Evolutionary conservation across 345 rosid genomes (phyloP).

Genomic region (Eutrema japonicum): DNA sequence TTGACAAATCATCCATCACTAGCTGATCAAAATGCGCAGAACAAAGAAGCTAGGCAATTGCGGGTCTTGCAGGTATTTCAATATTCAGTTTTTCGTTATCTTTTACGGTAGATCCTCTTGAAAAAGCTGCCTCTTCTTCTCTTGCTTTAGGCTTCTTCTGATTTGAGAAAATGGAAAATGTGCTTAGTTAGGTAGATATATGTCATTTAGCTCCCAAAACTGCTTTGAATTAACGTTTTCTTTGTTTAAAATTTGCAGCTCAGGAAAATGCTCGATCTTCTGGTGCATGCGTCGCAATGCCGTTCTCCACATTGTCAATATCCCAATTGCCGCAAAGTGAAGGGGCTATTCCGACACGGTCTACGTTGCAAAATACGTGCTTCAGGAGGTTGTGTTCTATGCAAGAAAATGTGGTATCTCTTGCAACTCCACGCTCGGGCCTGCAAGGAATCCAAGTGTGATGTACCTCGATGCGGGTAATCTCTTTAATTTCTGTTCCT

Average conservation of each 20-base stretch:
- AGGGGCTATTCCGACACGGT: slow-evolving; percentile 96
- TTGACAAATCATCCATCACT: slow-evolving; percentile 87
- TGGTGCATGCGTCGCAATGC: slow-evolving; percentile 97
- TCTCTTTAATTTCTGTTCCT: slow-evolving; percentile 6
- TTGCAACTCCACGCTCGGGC: slow-evolving; percentile 98
- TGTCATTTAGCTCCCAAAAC: slow-evolving; percentile 27
- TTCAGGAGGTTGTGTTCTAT: slow-evolving; percentile 91
- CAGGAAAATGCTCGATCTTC: slow-evolving; percentile 97
- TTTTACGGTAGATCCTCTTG: not conserved
- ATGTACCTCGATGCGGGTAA: slow-evolving; percentile 98
- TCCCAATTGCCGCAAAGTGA: slow-evolving; percentile 97
- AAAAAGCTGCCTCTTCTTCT: slow-evolving; percentile 11
- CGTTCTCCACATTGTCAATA: slow-evolving; percentile 83
- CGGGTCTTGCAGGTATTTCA: slow-evolving; percentile 77
- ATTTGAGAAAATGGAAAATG: slow-evolving; percentile 9
- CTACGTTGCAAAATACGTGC: slow-evolving; percentile 86
- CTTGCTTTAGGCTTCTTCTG: slow-evolving; percentile 12
- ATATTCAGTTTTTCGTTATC: not conserved
- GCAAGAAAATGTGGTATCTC: slow-evolving; percentile 99
- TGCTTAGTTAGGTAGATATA: not conserved
- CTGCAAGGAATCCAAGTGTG: slow-evolving; percentile 93
- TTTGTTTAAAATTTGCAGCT: slow-evolving; percentile 63
- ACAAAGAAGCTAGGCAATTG: slow-evolving; percentile 91
- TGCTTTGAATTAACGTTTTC: slow-evolving; percentile 8
- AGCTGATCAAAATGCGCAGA: slow-evolving; percentile 96